These are phyloP conservation scores for Bacidia rubella DNA, from an alignment of 495 filamentous ascomycete genomes.

Conservation along the genomic window DNA sequence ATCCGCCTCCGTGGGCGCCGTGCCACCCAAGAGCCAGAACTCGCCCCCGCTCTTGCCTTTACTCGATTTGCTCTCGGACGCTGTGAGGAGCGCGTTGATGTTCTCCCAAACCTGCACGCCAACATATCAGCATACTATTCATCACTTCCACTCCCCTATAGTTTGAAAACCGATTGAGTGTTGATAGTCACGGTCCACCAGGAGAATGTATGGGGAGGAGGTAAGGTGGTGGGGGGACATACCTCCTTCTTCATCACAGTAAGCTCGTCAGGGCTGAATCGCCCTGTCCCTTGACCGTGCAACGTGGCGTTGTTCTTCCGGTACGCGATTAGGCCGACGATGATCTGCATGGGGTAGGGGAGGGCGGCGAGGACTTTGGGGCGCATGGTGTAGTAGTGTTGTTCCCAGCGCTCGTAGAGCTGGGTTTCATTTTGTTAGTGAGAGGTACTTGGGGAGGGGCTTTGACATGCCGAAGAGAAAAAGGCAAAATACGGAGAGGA, in stretches of 20 bases:
- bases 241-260: slow-evolving; percentile 26
- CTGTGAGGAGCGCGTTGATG: slow-evolving; percentile 28
- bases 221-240: background rate
- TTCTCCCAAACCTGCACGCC: slow-evolving; percentile 32
- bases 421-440: slow-evolving; percentile 11
- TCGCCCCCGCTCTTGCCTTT: slow-evolving; percentile 19
- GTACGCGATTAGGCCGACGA: slow-evolving; percentile 41
- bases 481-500: too few species aligned
- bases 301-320: slow-evolving; percentile 29
- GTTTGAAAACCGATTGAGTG: too few species aligned
- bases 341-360: slow-evolving; percentile 36
- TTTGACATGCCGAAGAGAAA: background rate
- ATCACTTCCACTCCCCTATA: too few species aligned
- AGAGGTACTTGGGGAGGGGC: background rate
- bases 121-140: too few species aligned
- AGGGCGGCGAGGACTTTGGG: slow-evolving; percentile 32
- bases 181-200: too few species aligned
- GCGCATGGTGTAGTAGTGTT: slow-evolving; percentile 51
- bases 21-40: slow-evolving; percentile 46
- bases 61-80: slow-evolving; percentile 10
- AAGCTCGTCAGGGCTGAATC: slow-evolving; percentile 38
- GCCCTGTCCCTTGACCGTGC: slow-evolving; percentile 41
- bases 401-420: slow-evolving; percentile 38
- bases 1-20: slow-evolving; percentile 43
- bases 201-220: background rate